phyloP scores from a whole-genome alignment of 148 eudicot genomes.

The Dianthus caryophyllus region DNA sequence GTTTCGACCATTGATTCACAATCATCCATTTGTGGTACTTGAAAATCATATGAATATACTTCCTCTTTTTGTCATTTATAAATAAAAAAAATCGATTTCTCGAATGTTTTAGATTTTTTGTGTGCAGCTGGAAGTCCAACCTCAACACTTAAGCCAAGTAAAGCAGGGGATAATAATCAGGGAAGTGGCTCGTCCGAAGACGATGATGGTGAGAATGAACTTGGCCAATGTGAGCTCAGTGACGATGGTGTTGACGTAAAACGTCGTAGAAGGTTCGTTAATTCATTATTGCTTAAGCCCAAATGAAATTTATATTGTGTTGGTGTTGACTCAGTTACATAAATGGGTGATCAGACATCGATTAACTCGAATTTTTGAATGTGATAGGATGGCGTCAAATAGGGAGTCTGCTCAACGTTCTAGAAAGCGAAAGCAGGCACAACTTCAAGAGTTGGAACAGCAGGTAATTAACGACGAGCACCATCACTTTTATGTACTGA shows the following conservation, averaged over 20 bases:
- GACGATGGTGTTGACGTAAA: conserved; percentile 44
- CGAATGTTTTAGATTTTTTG: background rate
- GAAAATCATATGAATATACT: background rate
- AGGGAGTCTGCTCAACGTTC: conserved; percentile 96
- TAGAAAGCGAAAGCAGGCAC: conserved; percentile 78
- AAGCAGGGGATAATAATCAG: conserved; percentile 46
- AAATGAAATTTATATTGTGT: no score
- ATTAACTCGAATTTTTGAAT: background rate
- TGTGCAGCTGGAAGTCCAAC: conserved; percentile 63
- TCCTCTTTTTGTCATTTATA: no score
- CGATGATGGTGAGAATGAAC: conserved; percentile 67
- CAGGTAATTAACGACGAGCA: conserved; percentile 43
- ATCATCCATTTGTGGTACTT: conserved; percentile 79
- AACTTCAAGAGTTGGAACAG: conserved; percentile 63
- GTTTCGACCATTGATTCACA: conserved; percentile 67
- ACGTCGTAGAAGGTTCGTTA: conserved; percentile 53
- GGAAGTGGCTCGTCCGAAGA: conserved; percentile 82
- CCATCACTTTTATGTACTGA: background rate
- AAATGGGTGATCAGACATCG: no score
- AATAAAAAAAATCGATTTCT: no score
- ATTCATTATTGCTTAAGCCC: background rate
- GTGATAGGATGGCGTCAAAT: conserved; percentile 77
- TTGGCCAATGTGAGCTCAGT: conserved; percentile 72
- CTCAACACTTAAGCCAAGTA: conserved; percentile 52
- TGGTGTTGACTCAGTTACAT: no score